These are phyloP conservation scores for Seiridium cupressi DNA, from an alignment of 2,329 filamentous ascomycete genomes.

Conservation along the genomic window DNA sequence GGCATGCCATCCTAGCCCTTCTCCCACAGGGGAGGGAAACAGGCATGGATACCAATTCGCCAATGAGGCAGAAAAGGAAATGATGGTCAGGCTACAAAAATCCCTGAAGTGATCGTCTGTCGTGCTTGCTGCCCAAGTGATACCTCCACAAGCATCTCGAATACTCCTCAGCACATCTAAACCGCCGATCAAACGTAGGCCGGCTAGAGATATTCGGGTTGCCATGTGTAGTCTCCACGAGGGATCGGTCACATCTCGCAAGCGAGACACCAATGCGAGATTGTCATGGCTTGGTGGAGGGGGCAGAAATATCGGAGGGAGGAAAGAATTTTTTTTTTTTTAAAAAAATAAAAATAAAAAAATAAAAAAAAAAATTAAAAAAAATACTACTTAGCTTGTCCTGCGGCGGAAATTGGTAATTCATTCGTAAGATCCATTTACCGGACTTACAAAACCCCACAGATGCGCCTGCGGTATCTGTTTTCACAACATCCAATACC, in stretches of 20 bases:
- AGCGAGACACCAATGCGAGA: constrained; percentile 3
- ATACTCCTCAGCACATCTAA: background rate
- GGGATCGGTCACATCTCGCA: background rate
- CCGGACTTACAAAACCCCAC: background rate
- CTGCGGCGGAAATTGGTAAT: background rate
- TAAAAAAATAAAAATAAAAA: background rate
- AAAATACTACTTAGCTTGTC: background rate
- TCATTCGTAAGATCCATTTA: background rate
- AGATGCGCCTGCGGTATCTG: background rate
- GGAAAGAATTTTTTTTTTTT: background rate
- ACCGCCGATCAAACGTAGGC: background rate
- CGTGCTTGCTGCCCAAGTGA: constrained; percentile 3
- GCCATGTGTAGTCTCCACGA: background rate
- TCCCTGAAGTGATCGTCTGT: background rate
- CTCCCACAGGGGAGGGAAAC: background rate
- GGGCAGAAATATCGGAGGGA: background rate
- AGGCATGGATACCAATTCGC: background rate
- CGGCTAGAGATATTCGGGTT: background rate
- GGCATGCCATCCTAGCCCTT: background rate
- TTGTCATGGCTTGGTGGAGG: background rate
- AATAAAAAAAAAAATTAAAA: background rate
- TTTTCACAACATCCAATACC: background rate
- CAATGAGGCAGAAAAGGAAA: background rate
- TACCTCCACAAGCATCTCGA: constrained; percentile 2
- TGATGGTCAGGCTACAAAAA: background rate